phyloP scores from a whole-genome alignment of 257 asterid genomes.

The Linaria vulgaris region DNA sequence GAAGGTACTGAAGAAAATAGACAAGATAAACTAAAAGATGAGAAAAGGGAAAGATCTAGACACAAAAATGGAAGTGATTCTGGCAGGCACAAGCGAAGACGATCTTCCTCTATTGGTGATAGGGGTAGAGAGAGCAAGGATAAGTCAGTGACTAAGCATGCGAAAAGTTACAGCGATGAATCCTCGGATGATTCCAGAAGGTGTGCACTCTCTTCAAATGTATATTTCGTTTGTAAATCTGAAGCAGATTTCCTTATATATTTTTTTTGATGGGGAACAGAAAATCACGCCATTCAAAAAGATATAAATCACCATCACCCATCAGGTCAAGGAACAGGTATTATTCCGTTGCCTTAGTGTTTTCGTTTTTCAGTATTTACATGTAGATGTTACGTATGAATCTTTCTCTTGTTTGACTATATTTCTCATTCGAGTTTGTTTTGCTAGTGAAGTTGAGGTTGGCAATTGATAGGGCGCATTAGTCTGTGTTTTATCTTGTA shows the following conservation, averaged over 20 bases:
- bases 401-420: constrained; percentile 7
- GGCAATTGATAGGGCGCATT: constrained; percentile 17
- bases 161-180: constrained; percentile 58
- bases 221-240: constrained; percentile 18
- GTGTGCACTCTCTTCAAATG: constrained; percentile 35
- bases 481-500: background rate
- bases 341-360: constrained; percentile 12
- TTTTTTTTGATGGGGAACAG: constrained; percentile 46
- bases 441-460: constrained; percentile 1
- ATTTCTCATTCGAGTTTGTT: constrained; percentile 8
- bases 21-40: constrained; percentile 58
- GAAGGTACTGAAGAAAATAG: constrained; percentile 51
- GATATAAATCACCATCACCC: constrained; percentile 79
- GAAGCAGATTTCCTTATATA: constrained; percentile 19
- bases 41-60: constrained; percentile 59
- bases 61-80: constrained; percentile 57
- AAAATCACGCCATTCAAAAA: constrained; percentile 59
- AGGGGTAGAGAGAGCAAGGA: constrained; percentile 64
- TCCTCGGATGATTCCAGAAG: constrained; percentile 77
- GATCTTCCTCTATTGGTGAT: constrained; percentile 58
- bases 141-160: constrained; percentile 38
- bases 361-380: background rate
- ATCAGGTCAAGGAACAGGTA: constrained; percentile 82
- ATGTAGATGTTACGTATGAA: constrained; percentile 8
- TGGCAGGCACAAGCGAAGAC: constrained; percentile 59